These are phyloP conservation scores for Colletotrichum truncatum DNA, from an alignment of 2,329 filamentous ascomycete genomes.

Conservation along the genomic window DNA sequence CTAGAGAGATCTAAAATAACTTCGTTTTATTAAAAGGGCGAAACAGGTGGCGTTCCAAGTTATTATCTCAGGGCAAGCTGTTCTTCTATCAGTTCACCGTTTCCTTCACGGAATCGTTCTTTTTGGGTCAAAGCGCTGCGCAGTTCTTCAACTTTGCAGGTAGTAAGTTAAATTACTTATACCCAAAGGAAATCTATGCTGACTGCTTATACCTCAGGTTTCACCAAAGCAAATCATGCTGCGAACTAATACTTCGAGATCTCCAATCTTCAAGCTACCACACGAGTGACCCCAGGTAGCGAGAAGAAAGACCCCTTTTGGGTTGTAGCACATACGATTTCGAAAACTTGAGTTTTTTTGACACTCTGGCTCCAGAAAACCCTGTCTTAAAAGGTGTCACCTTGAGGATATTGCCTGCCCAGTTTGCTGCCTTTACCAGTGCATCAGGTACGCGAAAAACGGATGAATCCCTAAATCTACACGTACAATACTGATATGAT, in stretches of 20 bases:
- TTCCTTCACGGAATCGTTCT: conserved; percentile 61
- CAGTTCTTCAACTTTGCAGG: conserved; percentile 57
- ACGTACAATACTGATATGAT: too few species aligned
- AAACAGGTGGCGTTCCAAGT: conserved; percentile 46
- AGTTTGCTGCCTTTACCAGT: conserved; percentile 64
- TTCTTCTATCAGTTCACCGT: conserved; percentile 55
- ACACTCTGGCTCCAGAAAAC: conserved; percentile 58
- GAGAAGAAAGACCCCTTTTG: conserved; percentile 48
- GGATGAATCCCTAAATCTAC: too few species aligned
- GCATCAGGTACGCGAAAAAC: too few species aligned
- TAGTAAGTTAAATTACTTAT: conserved; percentile 37
- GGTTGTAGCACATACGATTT: conserved; percentile 53
- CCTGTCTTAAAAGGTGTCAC: background rate
- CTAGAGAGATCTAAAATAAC: too few species aligned
- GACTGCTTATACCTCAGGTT: conserved; percentile 37
- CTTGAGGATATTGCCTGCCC: conserved; percentile 52
- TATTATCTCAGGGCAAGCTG: conserved; percentile 48
- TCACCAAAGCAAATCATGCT: conserved; percentile 59
- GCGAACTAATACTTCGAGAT: conserved; percentile 63
- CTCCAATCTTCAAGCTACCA: conserved; percentile 47
- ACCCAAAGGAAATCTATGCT: background rate
- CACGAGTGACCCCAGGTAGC: conserved; percentile 50
- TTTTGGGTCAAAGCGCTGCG: conserved; percentile 50
- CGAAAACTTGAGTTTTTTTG: conserved; percentile 68
- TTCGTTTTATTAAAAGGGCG: too few species aligned